phyloP scores from a whole-genome alignment of 805 yeast genomes.

The Yarrowia porcina region DNA sequence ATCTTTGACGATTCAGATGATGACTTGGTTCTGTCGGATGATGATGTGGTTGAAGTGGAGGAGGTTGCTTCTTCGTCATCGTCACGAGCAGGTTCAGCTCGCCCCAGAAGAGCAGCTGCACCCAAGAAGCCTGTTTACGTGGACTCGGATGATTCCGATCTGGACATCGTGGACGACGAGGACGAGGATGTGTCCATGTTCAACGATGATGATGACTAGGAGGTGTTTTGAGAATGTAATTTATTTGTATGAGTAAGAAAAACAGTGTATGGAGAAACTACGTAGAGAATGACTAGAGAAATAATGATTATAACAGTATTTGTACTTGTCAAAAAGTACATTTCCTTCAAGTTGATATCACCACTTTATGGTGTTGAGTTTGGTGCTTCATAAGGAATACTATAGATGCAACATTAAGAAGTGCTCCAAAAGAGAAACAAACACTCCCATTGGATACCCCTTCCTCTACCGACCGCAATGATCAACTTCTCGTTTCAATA shows the following conservation, averaged over 20 bases:
- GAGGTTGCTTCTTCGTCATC: slow-evolving; percentile 9
- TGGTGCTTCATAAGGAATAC: too few relatives aligned
- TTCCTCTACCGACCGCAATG: too few relatives aligned
- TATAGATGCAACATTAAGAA: too few relatives aligned
- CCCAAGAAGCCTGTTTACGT: slow-evolving; percentile 25
- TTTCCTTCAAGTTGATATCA: too few relatives aligned
- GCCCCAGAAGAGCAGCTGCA: slow-evolving; percentile 37
- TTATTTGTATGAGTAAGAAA: background rate
- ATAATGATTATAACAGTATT: too few relatives aligned
- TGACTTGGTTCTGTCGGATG: slow-evolving; percentile 19
- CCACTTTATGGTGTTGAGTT: too few relatives aligned
- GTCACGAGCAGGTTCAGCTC: background rate
- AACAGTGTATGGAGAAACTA: background rate
- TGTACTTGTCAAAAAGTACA: too few relatives aligned
- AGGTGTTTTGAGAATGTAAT: background rate
- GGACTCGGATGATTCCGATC: slow-evolving; percentile 27
- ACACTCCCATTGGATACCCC: too few relatives aligned
- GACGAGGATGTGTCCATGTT: slow-evolving; percentile 23
- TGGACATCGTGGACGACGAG: slow-evolving; percentile 26
- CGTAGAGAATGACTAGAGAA: too few relatives aligned
- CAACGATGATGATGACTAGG: slow-evolving; percentile 4
- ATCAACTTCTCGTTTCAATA: too few relatives aligned
- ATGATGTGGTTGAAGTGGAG: background rate
- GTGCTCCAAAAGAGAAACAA: too few relatives aligned
- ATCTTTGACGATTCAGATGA: slow-evolving; percentile 27